Evolutionary conservation across 371 early-diverging fungal species (phyloP).

Genomic region (Mortierella sp.): DNA sequence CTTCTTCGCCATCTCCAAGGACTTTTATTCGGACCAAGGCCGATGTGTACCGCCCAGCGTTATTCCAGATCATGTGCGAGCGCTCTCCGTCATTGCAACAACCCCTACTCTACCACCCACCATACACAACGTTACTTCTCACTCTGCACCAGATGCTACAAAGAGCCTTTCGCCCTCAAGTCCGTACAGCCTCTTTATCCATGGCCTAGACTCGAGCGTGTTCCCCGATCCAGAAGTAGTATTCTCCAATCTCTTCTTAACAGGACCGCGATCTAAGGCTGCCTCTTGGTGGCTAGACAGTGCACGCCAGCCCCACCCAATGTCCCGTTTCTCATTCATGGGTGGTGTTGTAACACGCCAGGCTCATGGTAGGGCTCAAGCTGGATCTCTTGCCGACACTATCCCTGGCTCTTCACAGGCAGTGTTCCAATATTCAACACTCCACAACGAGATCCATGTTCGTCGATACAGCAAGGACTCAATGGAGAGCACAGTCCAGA

Average conservation of each 20-base stretch:
- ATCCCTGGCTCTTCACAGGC: constrained; percentile 62
- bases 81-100: constrained; percentile 29
- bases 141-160: no score
- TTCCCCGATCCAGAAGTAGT: constrained; percentile 48
- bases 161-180: not conserved
- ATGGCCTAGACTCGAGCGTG: constrained; percentile 33
- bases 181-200: constrained; percentile 44
- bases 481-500: constrained; percentile 3
- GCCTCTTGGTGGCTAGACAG: constrained; percentile 58
- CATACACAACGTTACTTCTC: not conserved
- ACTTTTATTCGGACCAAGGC: constrained; percentile 52
- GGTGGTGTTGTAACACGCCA: constrained; percentile 39
- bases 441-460: constrained; percentile 29
- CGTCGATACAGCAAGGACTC: constrained; percentile 18
- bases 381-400: constrained; percentile 6
- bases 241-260: constrained; percentile 46
- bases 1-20: constrained; percentile 67
- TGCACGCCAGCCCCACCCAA: constrained; percentile 53
- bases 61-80: constrained; percentile 36
- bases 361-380: not conserved
- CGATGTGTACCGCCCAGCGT: not conserved
- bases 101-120: constrained; percentile 1
- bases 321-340: constrained; percentile 53
- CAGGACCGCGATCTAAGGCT: constrained; percentile 40
- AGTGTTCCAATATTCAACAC: constrained; percentile 42